These are phyloP conservation scores for Scedosporium minutisporum DNA, from an alignment of 2,329 filamentous ascomycete genomes.

Conservation along the genomic window DNA sequence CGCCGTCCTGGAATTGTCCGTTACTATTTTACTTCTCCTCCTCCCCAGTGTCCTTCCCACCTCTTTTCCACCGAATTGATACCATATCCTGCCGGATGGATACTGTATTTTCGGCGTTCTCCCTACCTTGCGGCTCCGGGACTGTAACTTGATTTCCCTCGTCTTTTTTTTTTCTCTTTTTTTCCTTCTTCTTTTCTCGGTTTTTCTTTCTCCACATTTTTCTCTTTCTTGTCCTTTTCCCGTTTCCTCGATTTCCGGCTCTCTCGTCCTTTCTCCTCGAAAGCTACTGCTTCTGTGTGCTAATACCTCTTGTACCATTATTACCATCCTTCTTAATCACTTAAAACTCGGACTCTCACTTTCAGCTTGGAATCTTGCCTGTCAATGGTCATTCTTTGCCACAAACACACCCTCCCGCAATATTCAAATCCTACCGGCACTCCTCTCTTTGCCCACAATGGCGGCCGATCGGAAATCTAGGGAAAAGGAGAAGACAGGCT, in stretches of 20 bases:
- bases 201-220: background rate
- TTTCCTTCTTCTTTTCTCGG: conserved; percentile 1
- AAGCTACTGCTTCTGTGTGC: conserved; percentile 5
- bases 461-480: conserved; percentile 5
- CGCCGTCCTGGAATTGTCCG: background rate
- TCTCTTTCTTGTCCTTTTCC: conserved; percentile 3
- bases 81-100: background rate
- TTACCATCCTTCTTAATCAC: conserved; percentile 1
- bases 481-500: conserved; percentile 30
- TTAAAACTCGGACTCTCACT: background rate
- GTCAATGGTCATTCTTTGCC: background rate
- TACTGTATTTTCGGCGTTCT: background rate
- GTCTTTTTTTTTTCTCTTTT: conserved; percentile 1
- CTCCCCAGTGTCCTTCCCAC: background rate
- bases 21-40: background rate
- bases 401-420: background rate
- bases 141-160: conserved; percentile 2
- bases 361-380: background rate
- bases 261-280: conserved; percentile 2
- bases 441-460: background rate
- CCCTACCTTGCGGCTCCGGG: background rate
- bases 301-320: conserved; percentile 1
- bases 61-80: background rate
- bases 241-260: conserved; percentile 6
- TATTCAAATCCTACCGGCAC: background rate